These are phyloP conservation scores for Abeoforma whisleri DNA, from an alignment of 78 protist species.

Conservation along the genomic window DNA sequence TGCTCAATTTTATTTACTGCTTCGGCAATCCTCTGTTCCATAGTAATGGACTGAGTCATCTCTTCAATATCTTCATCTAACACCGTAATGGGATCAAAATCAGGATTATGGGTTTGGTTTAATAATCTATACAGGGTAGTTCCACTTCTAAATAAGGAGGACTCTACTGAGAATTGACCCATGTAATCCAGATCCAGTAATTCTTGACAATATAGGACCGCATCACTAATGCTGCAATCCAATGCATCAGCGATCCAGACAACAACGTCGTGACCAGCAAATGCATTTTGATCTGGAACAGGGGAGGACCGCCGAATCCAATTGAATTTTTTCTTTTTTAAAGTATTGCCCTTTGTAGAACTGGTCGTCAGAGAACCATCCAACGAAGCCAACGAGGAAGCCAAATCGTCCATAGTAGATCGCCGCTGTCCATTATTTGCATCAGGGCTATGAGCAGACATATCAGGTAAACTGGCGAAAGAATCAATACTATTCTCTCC, in stretches of 20 bases:
- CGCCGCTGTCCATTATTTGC: not conserved
- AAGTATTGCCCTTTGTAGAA: no score
- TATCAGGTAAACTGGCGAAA: no score
- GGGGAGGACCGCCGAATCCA: not conserved
- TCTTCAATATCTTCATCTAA: not conserved
- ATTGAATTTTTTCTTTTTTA: no score
- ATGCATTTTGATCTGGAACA: not conserved
- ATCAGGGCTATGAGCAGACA: no score
- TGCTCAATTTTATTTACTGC: not conserved
- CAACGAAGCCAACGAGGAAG: no score
- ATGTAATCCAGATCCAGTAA: not conserved
- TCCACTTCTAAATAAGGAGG: not conserved
- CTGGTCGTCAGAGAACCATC: no score
- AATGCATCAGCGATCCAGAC: not conserved
- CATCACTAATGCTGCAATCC: not conserved
- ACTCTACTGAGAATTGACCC: not conserved
- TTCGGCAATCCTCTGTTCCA: not conserved
- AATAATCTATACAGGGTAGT: not conserved
- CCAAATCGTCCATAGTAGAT: not conserved
- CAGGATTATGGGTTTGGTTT: not conserved
- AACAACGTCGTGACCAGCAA: not conserved
- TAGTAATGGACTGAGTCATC: not conserved
- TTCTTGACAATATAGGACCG: not conserved
- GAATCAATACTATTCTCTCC: no score
- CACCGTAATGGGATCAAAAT: not conserved